These are phyloP conservation scores for Ganoderma boninense DNA, from an alignment of 1,284 basidiomycete species.

Conservation along the genomic window DNA sequence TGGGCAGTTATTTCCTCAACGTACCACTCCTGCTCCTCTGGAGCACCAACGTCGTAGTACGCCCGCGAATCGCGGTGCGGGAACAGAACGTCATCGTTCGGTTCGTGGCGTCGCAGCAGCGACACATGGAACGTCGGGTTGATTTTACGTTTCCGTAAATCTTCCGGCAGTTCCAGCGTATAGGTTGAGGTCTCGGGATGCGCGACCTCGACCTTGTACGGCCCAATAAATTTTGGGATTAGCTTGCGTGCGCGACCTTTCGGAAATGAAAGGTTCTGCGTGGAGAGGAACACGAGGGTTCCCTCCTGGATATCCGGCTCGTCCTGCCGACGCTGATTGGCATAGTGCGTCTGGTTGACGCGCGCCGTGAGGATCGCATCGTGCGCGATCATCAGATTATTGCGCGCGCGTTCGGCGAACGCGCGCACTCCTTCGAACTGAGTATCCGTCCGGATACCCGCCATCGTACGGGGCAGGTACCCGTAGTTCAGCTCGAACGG, in stretches of 20 bases:
- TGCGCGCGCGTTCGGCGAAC: slow-evolving; percentile 34
- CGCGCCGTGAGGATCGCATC: no score
- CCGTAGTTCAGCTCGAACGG: no score
- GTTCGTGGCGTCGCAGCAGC: slow-evolving; percentile 32
- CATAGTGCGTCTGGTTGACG: no score
- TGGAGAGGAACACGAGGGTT: no score
- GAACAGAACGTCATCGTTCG: slow-evolving; percentile 36
- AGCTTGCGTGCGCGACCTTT: slow-evolving; percentile 44
- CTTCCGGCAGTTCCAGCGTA: slow-evolving; percentile 37
- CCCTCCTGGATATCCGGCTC: no score
- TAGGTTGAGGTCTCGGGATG: slow-evolving; percentile 33
- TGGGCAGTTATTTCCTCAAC: slow-evolving; percentile 36
- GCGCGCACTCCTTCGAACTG: slow-evolving; percentile 32
- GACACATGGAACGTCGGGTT: slow-evolving; percentile 40
- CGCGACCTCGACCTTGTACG: slow-evolving; percentile 36
- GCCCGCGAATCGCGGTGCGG: slow-evolving; percentile 29
- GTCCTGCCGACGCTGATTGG: no score
- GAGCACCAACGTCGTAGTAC: slow-evolving; percentile 38
- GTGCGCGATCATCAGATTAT: no score
- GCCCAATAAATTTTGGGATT: slow-evolving; percentile 44
- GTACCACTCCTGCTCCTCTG: slow-evolving; percentile 32
- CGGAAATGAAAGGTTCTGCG: no score
- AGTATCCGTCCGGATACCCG: slow-evolving; percentile 23
- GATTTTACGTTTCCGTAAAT: slow-evolving; percentile 33
- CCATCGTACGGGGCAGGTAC: no score